phyloP scores from a whole-genome alignment of 257 asterid species.

The Nicotiana otophora region DNA sequence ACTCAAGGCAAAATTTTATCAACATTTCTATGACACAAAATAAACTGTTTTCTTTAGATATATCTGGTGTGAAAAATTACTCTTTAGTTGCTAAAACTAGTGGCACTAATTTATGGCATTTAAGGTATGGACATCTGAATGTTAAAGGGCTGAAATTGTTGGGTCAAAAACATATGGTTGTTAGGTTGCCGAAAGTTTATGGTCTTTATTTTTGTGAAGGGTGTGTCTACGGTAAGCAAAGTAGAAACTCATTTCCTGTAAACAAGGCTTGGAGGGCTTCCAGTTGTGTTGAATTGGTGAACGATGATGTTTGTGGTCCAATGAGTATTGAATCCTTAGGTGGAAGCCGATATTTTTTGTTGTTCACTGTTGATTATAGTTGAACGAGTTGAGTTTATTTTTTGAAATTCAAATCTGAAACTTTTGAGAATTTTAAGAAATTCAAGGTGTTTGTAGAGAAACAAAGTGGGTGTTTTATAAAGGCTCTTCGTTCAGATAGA shows the following conservation, averaged over 20 bases:
- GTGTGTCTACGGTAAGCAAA: background rate
- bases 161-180: constrained; percentile 15
- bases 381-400: constrained; percentile 13
- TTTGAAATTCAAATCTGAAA: constrained; percentile 1
- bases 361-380: constrained; percentile 15
- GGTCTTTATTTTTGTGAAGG: constrained; percentile 10
- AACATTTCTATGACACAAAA: background rate
- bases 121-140: background rate
- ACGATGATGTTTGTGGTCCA: background rate
- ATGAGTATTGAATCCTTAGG: background rate
- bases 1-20: background rate
- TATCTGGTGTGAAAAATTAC: background rate
- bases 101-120: constrained; percentile 1
- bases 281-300: background rate
- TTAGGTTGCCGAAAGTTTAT: constrained; percentile 3
- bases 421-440: constrained; percentile 4
- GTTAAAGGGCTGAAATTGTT: background rate
- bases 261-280: constrained; percentile 16
- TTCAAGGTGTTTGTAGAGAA: constrained; percentile 17
- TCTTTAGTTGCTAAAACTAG: background rate
- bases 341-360: background rate
- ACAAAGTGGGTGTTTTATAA: background rate
- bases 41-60: constrained; percentile 9
- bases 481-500: background rate
- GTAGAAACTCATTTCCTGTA: background rate